These are phyloP conservation scores for Podospora anserina DNA, from an alignment of 495 filamentous ascomycete species.

Conservation along the genomic window DNA sequence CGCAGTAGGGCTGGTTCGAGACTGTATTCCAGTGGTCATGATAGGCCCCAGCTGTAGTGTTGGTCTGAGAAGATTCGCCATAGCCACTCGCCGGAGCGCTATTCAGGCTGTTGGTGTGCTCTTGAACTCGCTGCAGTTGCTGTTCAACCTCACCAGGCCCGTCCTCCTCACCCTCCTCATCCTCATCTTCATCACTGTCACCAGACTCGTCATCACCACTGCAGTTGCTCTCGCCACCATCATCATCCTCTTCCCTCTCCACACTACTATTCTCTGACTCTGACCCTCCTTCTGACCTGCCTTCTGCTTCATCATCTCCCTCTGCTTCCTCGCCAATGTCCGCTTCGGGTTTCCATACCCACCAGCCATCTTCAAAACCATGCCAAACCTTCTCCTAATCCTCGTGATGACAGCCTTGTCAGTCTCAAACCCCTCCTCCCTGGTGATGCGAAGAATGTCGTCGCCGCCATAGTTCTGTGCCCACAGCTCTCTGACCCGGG, in stretches of 20 bases:
- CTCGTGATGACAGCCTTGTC: neutral
- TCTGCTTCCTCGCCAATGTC: neutral
- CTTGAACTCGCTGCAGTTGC: slow-evolving; percentile 7
- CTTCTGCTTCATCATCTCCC: neutral
- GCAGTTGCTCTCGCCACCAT: neutral
- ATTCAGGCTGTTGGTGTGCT: slow-evolving; percentile 4
- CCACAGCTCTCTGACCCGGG: neutral
- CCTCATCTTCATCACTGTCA: slow-evolving; percentile 4
- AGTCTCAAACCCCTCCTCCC: neutral
- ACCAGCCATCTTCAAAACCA: neutral
- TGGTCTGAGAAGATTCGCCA: neutral
- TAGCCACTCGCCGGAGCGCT: neutral
- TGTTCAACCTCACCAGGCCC: neutral
- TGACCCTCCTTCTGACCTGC: neutral
- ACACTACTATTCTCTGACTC: neutral
- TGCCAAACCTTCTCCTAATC: neutral
- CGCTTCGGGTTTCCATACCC: neutral
- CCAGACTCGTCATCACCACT: neutral
- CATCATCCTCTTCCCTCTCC: neutral
- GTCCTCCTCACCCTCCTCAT: slow-evolving; percentile 7
- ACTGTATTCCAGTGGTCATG: slow-evolving; percentile 11
- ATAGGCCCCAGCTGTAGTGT: neutral
- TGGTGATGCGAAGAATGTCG: neutral
- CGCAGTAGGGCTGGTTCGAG: neutral
- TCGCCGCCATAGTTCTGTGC: neutral